phyloP scores from a whole-genome alignment of 257 asterid species.

The Solanum chiquidenum region DNA sequence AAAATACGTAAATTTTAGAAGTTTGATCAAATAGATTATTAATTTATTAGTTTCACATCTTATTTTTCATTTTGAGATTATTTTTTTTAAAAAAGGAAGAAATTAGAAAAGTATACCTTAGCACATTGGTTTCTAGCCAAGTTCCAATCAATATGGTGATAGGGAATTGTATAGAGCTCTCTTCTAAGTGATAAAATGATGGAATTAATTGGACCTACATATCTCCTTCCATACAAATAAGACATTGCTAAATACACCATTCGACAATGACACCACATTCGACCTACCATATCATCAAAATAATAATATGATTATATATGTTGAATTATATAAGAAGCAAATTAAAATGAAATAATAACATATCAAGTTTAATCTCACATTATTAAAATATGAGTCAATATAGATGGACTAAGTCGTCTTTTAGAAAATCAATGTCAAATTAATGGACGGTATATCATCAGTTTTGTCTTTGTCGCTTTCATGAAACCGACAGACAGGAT shows the following conservation, averaged over 20 bases:
- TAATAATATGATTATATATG: neutral
- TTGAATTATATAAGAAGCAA: neutral
- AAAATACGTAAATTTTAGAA: neutral
- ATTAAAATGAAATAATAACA: neutral
- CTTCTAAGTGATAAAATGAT: constrained; percentile 34
- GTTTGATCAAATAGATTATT: neutral
- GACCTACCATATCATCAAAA: constrained; percentile 22
- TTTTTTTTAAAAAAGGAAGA: neutral
- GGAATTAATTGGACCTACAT: constrained; percentile 27
- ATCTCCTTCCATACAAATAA: constrained; percentile 44
- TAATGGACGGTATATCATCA: no score
- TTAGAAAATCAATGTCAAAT: no score
- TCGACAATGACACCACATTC: constrained; percentile 80
- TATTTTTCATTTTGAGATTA: no score
- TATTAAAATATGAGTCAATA: no score
- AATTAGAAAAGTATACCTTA: constrained; percentile 24
- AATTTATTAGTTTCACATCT: neutral
- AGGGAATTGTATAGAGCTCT: constrained; percentile 38
- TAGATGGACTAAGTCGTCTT: no score
- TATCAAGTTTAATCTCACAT: neutral
- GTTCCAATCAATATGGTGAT: constrained; percentile 47
- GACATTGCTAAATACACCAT: constrained; percentile 66
- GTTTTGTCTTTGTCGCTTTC: no score
- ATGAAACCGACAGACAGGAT: neutral
- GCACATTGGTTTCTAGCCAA: constrained; percentile 47